Conservation (phyloP, 2,329 filamentous ascomycete species). For the Pseudocercospora crystallina region DNA sequence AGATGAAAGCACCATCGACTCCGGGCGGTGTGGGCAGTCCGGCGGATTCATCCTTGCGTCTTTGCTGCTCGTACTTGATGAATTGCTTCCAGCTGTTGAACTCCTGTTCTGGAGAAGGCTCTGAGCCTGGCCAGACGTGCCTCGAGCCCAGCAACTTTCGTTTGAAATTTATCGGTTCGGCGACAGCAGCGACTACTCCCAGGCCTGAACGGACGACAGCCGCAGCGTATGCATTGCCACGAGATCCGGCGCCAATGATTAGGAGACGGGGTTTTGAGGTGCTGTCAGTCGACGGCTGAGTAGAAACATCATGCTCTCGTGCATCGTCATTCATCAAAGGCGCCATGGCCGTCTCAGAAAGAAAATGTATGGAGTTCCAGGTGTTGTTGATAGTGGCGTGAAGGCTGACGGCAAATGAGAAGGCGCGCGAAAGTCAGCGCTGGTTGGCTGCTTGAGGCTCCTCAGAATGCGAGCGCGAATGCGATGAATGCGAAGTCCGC, state of each 20-base stretch:
- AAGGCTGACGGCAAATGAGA: not conserved
- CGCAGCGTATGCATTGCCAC: conserved; percentile 71
- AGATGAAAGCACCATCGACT: conserved; percentile 63
- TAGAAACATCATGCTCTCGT: not conserved
- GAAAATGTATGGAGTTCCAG: too few species aligned
- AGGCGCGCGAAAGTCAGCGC: too few species aligned
- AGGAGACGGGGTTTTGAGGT: conserved; percentile 57
- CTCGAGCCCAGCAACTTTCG: conserved; percentile 66
- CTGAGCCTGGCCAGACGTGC: conserved; percentile 67
- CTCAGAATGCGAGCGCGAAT: too few species aligned
- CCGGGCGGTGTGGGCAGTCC: conserved; percentile 44
- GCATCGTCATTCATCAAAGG: conserved; percentile 19
- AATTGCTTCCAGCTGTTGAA: conserved; percentile 77
- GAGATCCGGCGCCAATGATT: conserved; percentile 78
- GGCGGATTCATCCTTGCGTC: conserved; percentile 56
- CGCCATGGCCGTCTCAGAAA: conserved; percentile 12
- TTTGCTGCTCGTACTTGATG: conserved; percentile 65
- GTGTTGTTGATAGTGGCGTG: not conserved
- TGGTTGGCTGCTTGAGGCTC: too few species aligned
- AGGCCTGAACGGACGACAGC: conserved; percentile 65
- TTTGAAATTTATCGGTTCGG: conserved; percentile 78
- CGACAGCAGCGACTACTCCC: conserved; percentile 72
- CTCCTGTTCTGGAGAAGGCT: conserved; percentile 60
- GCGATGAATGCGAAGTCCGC: too few species aligned
- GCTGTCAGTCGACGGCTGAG: not conserved